These are phyloP conservation scores for Tulasnella sp. DNA, from an alignment of 768 basidiomycete species.

Conservation along the genomic window DNA sequence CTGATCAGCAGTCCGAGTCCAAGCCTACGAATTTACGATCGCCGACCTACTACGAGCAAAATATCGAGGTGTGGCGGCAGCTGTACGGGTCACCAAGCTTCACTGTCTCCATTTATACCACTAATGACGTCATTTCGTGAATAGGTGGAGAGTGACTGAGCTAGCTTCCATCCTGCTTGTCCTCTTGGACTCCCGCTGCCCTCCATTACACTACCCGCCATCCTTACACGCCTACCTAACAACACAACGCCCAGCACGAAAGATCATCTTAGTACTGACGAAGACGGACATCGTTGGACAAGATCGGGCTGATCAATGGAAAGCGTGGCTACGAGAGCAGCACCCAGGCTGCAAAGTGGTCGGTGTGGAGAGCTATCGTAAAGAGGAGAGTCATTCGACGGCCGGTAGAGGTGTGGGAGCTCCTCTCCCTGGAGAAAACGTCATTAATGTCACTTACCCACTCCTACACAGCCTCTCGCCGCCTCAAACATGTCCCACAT, in stretches of 20 bases:
- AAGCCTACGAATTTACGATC: constrained; percentile 40
- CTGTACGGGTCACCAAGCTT: constrained; percentile 39
- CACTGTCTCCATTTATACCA: neutral
- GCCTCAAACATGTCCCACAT: constrained; percentile 39
- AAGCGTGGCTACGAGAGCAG: constrained; percentile 39
- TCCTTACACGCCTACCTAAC: constrained; percentile 58
- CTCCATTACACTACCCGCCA: constrained; percentile 73
- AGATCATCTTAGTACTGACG: constrained; percentile 66
- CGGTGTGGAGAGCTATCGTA: constrained; percentile 65
- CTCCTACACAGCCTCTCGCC: neutral
- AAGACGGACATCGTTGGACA: constrained; percentile 80
- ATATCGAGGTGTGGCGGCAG: constrained; percentile 92
- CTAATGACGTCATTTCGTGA: constrained; percentile 17
- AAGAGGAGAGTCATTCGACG: constrained; percentile 28
- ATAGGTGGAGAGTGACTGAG: constrained; percentile 87
- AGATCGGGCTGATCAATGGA: constrained; percentile 53
- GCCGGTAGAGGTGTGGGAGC: constrained; percentile 24
- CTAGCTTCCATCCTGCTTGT: constrained; percentile 80
- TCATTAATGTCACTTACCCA: neutral
- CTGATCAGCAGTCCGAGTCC: neutral
- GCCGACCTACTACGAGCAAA: constrained; percentile 76
- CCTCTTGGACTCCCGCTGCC: constrained; percentile 82
- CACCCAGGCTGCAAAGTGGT: constrained; percentile 53
- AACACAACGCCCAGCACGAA: constrained; percentile 27
- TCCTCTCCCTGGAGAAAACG: constrained; percentile 24